Percentiles rank a stretch among this genome's conserved stretches.
Conservation (phyloP, 257 asterid genomes). For the Mitragyna speciosa region DNA sequence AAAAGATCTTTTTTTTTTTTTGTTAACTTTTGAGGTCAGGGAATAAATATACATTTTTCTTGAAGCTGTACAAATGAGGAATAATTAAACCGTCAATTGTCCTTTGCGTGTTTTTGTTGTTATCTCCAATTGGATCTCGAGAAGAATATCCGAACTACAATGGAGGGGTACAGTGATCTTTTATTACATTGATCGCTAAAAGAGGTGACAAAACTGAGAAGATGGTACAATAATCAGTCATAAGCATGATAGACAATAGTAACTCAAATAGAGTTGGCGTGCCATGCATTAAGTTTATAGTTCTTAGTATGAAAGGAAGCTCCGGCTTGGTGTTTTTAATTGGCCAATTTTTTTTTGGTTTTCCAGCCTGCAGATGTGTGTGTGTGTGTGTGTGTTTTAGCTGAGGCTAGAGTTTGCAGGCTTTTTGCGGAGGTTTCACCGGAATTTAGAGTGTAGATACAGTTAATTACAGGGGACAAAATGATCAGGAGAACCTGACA, state of each 20-base stretch:
- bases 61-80: not conserved
- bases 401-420: constrained; percentile 17
- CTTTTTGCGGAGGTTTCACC: constrained; percentile 11
- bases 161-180: constrained; percentile 1
- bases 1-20: too few species aligned
- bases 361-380: not conserved
- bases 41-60: not conserved
- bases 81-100: not conserved
- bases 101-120: not conserved
- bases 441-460: constrained; percentile 10
- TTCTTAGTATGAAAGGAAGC: not conserved
- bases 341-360: not conserved
- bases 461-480: constrained; percentile 33
- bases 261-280: constrained; percentile 13
- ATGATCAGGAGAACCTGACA: constrained; percentile 28
- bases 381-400: not conserved
- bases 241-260: constrained; percentile 1
- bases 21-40: too few species aligned
- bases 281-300: constrained; percentile 24
- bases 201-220: constrained; percentile 31
- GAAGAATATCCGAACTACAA: not conserved
- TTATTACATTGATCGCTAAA: constrained; percentile 18
- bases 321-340: not conserved
- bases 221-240: constrained; percentile 23
- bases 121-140: not conserved